A percentile compares a stretch with the other conserved stretches of the same genome.
These are phyloP conservation scores for Sechiopsis laciniata DNA, from an alignment of 306 rosid species.

Conservation along the genomic window DNA sequence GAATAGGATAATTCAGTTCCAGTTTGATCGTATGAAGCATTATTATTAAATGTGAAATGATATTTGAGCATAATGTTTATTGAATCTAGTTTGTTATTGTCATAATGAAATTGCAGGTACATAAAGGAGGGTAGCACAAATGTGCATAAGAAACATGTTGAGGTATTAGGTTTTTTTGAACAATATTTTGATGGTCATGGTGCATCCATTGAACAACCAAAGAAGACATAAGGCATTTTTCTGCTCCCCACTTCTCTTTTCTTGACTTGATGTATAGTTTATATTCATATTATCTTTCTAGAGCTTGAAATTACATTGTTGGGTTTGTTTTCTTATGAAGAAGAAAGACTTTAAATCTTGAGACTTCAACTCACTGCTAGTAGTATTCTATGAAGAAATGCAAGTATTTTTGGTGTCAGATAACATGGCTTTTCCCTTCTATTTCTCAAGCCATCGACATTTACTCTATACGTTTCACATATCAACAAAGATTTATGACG, in stretches of 20 bases:
- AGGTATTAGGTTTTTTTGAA: conserved; percentile 17
- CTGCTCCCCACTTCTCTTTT: conserved; percentile 7
- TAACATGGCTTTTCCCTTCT: neutral
- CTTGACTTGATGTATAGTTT: conserved; percentile 25
- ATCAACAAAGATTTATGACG: too few species aligned
- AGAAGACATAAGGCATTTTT: conserved; percentile 5
- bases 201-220: conserved; percentile 11
- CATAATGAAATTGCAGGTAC: conserved; percentile 47
- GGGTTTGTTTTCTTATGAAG: conserved; percentile 17
- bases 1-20: neutral
- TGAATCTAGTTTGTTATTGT: neutral
- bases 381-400: conserved; percentile 15
- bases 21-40: neutral
- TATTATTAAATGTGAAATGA: neutral
- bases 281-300: conserved; percentile 19
- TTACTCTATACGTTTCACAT: too few species aligned
- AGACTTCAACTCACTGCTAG: conserved; percentile 15
- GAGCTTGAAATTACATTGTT: conserved; percentile 19
- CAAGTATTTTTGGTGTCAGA: conserved; percentile 17
- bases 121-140: conserved; percentile 98
- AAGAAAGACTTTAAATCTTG: conserved; percentile 5
- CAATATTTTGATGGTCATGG: conserved; percentile 19
- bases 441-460: too few species aligned
- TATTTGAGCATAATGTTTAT: conserved; percentile 15
- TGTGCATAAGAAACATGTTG: conserved; percentile 18